Base-by-base conservation (phyloP, 345 rosid species). In the Angophora floribunda region DNA sequence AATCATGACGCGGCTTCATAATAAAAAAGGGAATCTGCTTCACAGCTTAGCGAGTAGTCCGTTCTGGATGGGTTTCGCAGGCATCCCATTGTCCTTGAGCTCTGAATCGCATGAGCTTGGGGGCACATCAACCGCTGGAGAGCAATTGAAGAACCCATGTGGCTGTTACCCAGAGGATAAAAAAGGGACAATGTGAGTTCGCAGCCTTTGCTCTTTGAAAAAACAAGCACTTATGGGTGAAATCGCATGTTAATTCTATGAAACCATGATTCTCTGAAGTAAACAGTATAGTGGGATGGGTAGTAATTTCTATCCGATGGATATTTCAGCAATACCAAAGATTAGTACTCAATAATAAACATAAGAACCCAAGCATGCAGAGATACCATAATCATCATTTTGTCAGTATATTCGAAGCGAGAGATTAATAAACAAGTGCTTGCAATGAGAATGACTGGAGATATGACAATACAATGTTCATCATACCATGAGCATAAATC, bases 141-240 rank as follows among this genome's bases (percentile, higher is more conserved):
- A 96, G 92, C 94, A 92, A 85, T 95, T 96, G 89, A 95, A 96
- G 92, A 96, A 96, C 19, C 98, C 98, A 45, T 95, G 96, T 4
- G 98, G 98, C 97, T 96, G 94, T 92, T 92, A 89, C 22, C 49
- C 70, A 85, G 85, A 89, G 53, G 86, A 30, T 70, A 47, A 28
- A 32, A 45, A 52, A 36, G 16, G 52, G 5, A 17, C 5, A 6
- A 51, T 28, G 44, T 53, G 63, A 57, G 26, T 41, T 17, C 26
- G 6, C 30, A 9, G 61, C 55, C 14, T n/a, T 85, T 85, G 26
- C 55, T 51, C 86, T 24, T 85, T 52, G 63, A 41, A 36, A 75
- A 47, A 75, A 75, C 82, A 75, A 75, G 36, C 82, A 75, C 49
- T 75, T 41, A 10, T 6, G 47, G 82, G 36, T 32, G 2, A 67